Base-by-base conservation (phyloP, 2,329 filamentous ascomycete genomes). In the Coniochaeta hoffmannii region DNA sequence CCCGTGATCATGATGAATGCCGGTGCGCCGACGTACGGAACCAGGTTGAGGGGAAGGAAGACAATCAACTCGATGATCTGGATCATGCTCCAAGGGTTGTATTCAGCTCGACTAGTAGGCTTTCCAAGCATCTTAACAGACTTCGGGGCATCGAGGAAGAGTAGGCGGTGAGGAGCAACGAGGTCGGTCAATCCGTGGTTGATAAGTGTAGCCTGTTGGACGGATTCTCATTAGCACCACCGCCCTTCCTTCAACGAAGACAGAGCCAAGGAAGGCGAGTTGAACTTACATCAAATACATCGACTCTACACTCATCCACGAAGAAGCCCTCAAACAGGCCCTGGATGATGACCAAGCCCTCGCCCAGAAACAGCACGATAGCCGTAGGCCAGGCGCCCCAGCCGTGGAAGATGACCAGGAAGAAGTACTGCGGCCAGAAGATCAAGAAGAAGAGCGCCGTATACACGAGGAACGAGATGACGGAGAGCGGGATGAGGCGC, bases 1-100 rank as follows among this genome's bases (percentile, higher is more conserved):
- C 93, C 94, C 0, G 92, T 97, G 61, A 96, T 80, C 55, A 96
- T 71, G 58, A 99, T 80, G 68, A 97, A 99, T 59, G 94, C 79
- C 0, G 90, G 89, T 0, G 88, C 88, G 15, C 93, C 93, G 14
- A 90, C 81, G 50, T 87, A 83, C 0, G 93, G 93, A 15, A 97
- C 82, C 22, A 99, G 83, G 68, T 96, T 97, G 57, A 99, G 80
- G 1, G 94, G 88, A 1, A 92, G 77, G 64, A 87, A 86, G 30
- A 89, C 63, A 34, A 95, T 76, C 58, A 97, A 87, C 71, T 97
- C 93, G 59, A 89, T 67, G 56, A 96, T 94, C 70, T 97, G 93
- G n/a, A 89, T 82, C 54, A 96, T 75, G 55, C 89, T 96, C 77
- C 95, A 97, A 0, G 93, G 93, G 9, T 88, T 86, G 71, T 94